Base-by-base conservation (phyloP, 2,329 filamentous ascomycete species). In the Arthrobotrys pseudoclavata region DNA sequence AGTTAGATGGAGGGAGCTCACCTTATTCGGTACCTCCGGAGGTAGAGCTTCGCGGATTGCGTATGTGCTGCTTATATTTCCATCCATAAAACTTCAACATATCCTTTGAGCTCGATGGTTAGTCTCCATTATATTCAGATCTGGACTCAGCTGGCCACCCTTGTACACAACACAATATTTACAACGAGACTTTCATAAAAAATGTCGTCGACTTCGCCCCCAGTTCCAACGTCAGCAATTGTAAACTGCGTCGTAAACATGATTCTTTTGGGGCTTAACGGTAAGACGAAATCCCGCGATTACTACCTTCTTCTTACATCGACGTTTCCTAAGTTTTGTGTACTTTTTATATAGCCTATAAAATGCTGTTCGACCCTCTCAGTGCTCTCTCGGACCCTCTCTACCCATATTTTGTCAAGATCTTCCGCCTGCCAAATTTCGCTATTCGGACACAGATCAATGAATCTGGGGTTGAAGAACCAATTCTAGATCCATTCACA, bases 171-270 rank as follows among this genome's bases (percentile, higher is more conserved):
- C 69, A 12, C 70, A 55, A 45, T 24, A 68, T 53, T 24, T 75
- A n/a, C 61, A 69, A 76, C 72, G n/a, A 31, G 4, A 1, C 9
- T 40, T 24, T 2, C 42, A n/a, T n/a, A n/a, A 12, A 53, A 31
- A 34, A 77, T 70, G 67, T 71, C 67, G 42, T 60, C 64, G 0
- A 6, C 34, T 24, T 68, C 67, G n/a, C 74, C 74, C 13, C 62
- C 61, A 22, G 61, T 77, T 47, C 74, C 74, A 37, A 71, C 74
- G 40, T 77, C 74, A n/a, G 74, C 74, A 5, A 71, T 77, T 34
- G 67, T 77, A 10, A 77, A 77, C 31, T 77, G 74, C 45, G 45
- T 45, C n/a, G 74, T 77, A 9, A 77, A 77, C 24, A 71, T 77
- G 67, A 18, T 77, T 31, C 62, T 77, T 5, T 26, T 77, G 24